A percentile compares a stretch with the other conserved stretches of the same genome.
Evolutionary conservation across 2,329 filamentous ascomycete species (phyloP).

Genomic region (Penicillium hordei): DNA sequence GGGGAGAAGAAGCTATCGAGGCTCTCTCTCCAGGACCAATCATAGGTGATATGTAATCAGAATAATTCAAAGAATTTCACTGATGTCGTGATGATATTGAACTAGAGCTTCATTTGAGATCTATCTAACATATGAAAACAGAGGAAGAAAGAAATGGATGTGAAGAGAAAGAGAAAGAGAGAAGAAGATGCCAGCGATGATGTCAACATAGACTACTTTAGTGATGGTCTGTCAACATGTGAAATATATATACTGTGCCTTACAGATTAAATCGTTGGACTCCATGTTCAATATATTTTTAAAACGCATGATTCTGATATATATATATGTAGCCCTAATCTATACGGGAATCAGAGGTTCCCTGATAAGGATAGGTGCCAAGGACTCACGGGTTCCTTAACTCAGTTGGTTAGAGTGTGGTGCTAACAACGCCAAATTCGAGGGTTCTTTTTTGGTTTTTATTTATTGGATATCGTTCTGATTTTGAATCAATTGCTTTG

Average conservation of each 20-base stretch:
- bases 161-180: not conserved
- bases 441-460: not conserved
- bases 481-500: too few species aligned
- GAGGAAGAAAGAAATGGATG: too few species aligned
- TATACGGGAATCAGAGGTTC: too few species aligned
- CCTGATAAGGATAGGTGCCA: too few species aligned
- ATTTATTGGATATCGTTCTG: not conserved
- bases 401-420: not conserved
- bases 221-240: not conserved
- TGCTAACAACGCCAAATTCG: not conserved
- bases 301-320: not conserved
- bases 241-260: too few species aligned
- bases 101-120: too few species aligned
- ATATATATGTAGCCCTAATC: not conserved
- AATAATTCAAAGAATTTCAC: too few species aligned
- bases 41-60: too few species aligned
- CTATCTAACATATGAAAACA: too few species aligned
- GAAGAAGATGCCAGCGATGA: not conserved
- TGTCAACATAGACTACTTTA: not conserved
- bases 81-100: too few species aligned
- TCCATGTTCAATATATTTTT: not conserved
- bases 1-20: too few species aligned
- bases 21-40: too few species aligned
- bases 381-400: not conserved
- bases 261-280: not conserved